phyloP scores from a whole-genome alignment of 306 rosid genomes.

The Abrus pulchellus region DNA sequence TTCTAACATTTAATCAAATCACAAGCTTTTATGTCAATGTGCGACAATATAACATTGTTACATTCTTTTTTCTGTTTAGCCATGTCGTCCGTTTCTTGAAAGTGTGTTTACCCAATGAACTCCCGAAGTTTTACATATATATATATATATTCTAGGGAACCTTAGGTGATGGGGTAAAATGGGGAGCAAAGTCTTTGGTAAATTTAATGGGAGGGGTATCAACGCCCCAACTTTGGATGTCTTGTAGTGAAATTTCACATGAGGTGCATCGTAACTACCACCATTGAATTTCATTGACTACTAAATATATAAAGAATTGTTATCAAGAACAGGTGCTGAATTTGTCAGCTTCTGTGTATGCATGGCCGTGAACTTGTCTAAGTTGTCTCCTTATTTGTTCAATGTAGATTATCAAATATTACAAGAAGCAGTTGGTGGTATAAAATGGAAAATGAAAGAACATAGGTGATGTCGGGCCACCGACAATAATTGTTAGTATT shows the following conservation, averaged over 20 bases:
- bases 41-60: constrained; percentile 9
- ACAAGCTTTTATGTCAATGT: constrained; percentile 15
- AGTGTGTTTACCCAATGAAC: neutral
- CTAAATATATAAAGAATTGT: constrained; percentile 5
- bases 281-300: constrained; percentile 44
- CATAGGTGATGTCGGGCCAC: constrained; percentile 65
- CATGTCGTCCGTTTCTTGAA: neutral
- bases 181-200: constrained; percentile 17
- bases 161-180: constrained; percentile 32
- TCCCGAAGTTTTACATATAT: neutral
- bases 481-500: constrained; percentile 67
- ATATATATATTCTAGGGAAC: neutral
- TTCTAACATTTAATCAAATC: neutral
- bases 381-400: constrained; percentile 53
- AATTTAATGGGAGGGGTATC: constrained; percentile 35
- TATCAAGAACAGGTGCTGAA: constrained; percentile 45
- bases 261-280: constrained; percentile 7
- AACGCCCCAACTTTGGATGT: constrained; percentile 36
- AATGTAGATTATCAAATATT: constrained; percentile 44
- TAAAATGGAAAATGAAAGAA: constrained; percentile 33
- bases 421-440: constrained; percentile 44
- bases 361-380: constrained; percentile 49
- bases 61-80: neutral
- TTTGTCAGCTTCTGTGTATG: constrained; percentile 57
- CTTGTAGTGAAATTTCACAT: constrained; percentile 27